Conservation (phyloP, 306 rosid species). For the Trifolium dubium region DNA sequence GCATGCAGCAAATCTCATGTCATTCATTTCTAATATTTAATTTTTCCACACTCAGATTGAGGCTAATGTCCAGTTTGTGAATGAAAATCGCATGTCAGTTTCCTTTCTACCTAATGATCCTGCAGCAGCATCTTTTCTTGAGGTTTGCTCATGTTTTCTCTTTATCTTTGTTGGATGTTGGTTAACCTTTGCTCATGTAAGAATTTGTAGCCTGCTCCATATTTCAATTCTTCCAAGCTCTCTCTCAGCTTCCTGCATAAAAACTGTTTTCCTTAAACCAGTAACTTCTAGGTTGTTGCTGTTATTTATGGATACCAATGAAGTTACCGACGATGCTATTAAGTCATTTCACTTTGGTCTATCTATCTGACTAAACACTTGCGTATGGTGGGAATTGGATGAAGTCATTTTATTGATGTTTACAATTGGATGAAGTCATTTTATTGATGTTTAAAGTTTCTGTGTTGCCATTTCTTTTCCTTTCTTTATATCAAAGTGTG, state of each 20-base stretch:
- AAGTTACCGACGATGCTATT: not conserved
- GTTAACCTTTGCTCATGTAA: constrained; percentile 10
- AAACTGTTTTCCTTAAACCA: not conserved
- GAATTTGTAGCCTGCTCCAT: constrained; percentile 15
- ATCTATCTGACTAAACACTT: not conserved
- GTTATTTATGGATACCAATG: constrained; percentile 6
- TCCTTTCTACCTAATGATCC: constrained; percentile 77
- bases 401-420: constrained; percentile 24
- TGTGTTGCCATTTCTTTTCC: not conserved
- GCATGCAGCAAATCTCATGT: constrained; percentile 18
- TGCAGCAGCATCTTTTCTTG: constrained; percentile 67
- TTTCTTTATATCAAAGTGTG: constrained; percentile 4
- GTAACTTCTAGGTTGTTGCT: constrained; percentile 13
- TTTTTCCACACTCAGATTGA: constrained; percentile 62
- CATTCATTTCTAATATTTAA: constrained; percentile 42
- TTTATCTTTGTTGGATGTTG: constrained; percentile 23
- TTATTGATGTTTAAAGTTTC: constrained; percentile 21
- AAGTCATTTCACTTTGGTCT: not conserved
- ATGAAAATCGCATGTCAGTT: constrained; percentile 67
- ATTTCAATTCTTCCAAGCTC: not conserved
- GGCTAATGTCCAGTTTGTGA: constrained; percentile 68
- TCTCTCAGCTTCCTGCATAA: constrained; percentile 26
- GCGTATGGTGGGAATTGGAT: not conserved
- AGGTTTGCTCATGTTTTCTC: constrained; percentile 56
- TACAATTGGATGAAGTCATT: not conserved